Percentiles rank a stretch among this genome's conserved stretches.
These are phyloP conservation scores for Cyclaneusma minus DNA, from an alignment of 2,329 filamentous ascomycete species.

Conservation along the genomic window DNA sequence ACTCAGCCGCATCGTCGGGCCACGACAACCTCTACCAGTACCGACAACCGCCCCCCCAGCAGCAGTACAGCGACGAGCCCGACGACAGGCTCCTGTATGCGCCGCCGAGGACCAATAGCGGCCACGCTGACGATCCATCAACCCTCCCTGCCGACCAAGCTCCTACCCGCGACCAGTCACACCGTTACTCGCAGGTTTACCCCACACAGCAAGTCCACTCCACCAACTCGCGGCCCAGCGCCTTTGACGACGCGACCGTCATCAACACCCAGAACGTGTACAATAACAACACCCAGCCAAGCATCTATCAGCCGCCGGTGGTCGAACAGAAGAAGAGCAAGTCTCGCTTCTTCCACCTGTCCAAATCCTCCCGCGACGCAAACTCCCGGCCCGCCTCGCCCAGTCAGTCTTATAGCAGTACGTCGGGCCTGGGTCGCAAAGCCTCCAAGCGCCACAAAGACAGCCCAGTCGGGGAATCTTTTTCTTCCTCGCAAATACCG, in stretches of 20 bases:
- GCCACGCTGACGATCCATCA: conserved; percentile 2
- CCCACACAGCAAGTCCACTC: conserved; percentile 7
- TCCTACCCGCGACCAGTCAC: conserved; percentile 14
- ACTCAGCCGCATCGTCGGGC: conserved; percentile 7
- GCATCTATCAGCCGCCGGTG: conserved; percentile 7
- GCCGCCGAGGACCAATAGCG: conserved; percentile 4
- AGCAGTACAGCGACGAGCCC: conserved; percentile 8
- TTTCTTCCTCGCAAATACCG: too few species aligned
- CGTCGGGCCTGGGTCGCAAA: conserved; percentile 31
- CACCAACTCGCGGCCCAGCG: conserved; percentile 7
- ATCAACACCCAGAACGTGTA: background rate
- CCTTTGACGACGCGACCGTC: conserved; percentile 14
- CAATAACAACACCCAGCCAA: conserved; percentile 1
- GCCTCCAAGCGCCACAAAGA: conserved; percentile 43
- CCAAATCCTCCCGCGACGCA: conserved; percentile 11
- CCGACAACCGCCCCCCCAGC: conserved; percentile 1
- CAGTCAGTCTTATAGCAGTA: conserved; percentile 29
- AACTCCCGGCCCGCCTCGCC: conserved; percentile 4
- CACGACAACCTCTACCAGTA: conserved; percentile 17
- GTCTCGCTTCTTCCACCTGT: conserved; percentile 17
- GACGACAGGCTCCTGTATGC: background rate
- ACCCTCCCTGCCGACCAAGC: conserved; percentile 3
- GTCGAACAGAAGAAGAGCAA: conserved; percentile 15
- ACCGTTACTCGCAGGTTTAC: conserved; percentile 11
- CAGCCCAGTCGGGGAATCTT: too few species aligned